Base-by-base conservation (phyloP, 129 eudicot genomes). In the Apium graveolens region DNA sequence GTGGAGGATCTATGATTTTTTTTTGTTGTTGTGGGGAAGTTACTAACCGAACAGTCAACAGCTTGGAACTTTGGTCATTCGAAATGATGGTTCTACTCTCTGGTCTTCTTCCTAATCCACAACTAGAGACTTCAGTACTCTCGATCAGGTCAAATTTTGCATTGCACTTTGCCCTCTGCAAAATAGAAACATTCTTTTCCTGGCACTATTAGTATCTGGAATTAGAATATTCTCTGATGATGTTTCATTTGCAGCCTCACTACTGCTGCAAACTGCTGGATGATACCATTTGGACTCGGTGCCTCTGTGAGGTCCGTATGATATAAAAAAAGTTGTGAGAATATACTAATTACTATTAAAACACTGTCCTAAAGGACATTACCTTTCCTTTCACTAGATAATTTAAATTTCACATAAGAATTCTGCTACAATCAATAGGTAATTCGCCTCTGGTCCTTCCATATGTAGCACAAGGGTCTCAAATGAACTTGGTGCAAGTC, bases 21-120 rank as follows among this genome's bases (percentile, higher is more conserved):
- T 31, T 31, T 31, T n/a, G n/a, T 10, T 49, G 18, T 26, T 77
- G 38, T 18, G 18, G 38, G 10, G 60, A 29, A 8, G 17, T 76
- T 18, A 31, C 66, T 53, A 26, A 49, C 55, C 32, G 45, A 13
- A n/a, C 34, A 71, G 46, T 26, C 9, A 83, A 85, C 89, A 93
- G 98, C 89, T 91, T 93, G 96, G 96, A 93, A 73, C 83, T 84
- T 82, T 93, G 98, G 98, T 93, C 98, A 39, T 93, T 91, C 80
- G 97, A 93, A 81, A 79, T 93, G 97, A 88, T 93, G 88, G 97
- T 93, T 78, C 85, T 93, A 49, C 90, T 93, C 35, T 88, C 98
- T 39, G 98, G 98, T 63, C 93, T 93, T 76, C 97, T 93, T 71
- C 96, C 96, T 26, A 80, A 93, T 80, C 98, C 98, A 12, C 77